Base-by-base conservation (phyloP, 805 yeast genomes). In the Candida ovalis region DNA sequence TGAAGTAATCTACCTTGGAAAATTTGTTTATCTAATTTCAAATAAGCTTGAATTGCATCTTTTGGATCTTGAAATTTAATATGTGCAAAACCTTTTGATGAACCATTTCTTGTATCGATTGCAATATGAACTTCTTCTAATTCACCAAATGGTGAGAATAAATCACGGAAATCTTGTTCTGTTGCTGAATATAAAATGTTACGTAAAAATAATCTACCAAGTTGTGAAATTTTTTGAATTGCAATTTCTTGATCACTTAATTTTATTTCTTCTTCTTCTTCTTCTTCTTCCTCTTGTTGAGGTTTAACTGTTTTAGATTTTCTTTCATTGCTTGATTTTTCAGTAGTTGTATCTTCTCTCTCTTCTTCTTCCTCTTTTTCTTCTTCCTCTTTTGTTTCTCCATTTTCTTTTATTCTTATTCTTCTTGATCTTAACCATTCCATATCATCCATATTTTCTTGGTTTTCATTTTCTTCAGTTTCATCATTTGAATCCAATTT, bases 1-100 rank as follows among this genome's bases (percentile, higher is more conserved):
- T 94, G 99, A 44, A 94, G 68, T 44, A 94, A 74, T 58, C 99
- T 81, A 44, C 99, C 99, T 69, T 94, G 98, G 73, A 88, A 92
- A 63, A 88, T 85, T 60, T 86, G 86, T 60, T 88, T 90, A 66
- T 94, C 99, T 44, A 91, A 72, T 13, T 75, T 78, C 32, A 75
- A 66, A 63, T 74, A 91, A 0, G 98, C 98, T 25, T 69, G 62
- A 1, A 85, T 80, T 0, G 99, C 99, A 61, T 84, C 84, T 9
- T 77, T 76, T 9, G 84, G 74, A 52, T 79, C 73, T n/a, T 66
- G 69, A 61, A 86, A 94, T 62, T 84, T 81, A 12, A 90, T 75
- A 60, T 91, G 91, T 0, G 94, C 96, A 66, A 89, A 88, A 0
- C 99, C 99, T 67, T 94, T 94, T 1, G 96, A 85, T 57, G 82